These are phyloP conservation scores for Candida methanosorbosa DNA, from an alignment of 805 yeast genomes.

Conservation along the genomic window DNA sequence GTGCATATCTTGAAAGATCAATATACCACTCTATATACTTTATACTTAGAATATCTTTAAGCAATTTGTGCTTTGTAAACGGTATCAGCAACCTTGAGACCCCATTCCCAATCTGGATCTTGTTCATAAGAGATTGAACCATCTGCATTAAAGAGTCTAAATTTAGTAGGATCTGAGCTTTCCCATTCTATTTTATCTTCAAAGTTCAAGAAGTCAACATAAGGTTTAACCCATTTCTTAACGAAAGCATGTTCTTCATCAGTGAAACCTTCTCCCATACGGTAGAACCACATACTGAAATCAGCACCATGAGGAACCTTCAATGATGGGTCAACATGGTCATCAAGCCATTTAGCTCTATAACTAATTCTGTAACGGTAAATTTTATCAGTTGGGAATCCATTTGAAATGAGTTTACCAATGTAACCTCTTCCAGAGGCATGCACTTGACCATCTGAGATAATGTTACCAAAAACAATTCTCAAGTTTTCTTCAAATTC, in stretches of 20 bases:
- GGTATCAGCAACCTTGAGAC: no score
- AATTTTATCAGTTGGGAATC: slow-evolving; percentile 19
- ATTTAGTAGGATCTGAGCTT: slow-evolving; percentile 13
- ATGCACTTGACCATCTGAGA: no score
- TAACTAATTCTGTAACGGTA: slow-evolving; percentile 24
- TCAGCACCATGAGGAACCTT: slow-evolving; percentile 31
- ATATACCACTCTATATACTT: no score
- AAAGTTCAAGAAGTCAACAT: slow-evolving; percentile 20
- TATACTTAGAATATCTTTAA: no score
- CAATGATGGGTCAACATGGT: slow-evolving; percentile 11
- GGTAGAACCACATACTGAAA: slow-evolving; percentile 26
- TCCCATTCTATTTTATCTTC: slow-evolving; percentile 21
- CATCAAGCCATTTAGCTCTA: no score
- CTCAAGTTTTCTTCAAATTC: no score
- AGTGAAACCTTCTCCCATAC: slow-evolving; percentile 16
- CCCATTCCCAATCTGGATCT: no score
- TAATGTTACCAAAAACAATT: no score
- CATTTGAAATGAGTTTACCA: no score
- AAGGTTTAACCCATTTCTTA: slow-evolving; percentile 22
- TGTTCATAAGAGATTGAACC: no score
- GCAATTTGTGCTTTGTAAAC: no score
- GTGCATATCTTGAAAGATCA: not conserved
- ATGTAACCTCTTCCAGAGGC: no score
- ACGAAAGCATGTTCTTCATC: slow-evolving; percentile 17
- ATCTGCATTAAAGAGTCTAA: slow-evolving; percentile 20